These are phyloP conservation scores for Pythium rishiriense DNA, from an alignment of 352 stramenopile genomes.

Conservation along the genomic window DNA sequence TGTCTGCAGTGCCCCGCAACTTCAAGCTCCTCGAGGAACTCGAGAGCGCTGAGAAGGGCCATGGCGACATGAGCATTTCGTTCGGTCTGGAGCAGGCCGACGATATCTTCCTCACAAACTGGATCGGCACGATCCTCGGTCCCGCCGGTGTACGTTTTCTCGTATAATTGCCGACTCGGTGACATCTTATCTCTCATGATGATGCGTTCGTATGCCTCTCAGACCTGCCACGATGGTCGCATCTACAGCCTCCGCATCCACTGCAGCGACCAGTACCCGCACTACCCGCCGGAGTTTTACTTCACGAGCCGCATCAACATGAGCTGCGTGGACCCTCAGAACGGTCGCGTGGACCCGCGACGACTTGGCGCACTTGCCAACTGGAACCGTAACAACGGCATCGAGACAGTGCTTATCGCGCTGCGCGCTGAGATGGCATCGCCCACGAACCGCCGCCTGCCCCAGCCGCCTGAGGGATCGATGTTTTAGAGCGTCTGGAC, in stretches of 20 bases:
- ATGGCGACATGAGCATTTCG: constrained; percentile 93
- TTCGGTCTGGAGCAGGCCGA: constrained; percentile 95
- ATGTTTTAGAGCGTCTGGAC: constrained; percentile 77
- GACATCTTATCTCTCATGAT: neutral
- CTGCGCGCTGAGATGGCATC: constrained; percentile 90
- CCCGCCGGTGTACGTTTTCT: constrained; percentile 87
- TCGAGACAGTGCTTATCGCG: constrained; percentile 89
- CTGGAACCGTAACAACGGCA: constrained; percentile 89
- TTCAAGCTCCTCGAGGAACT: constrained; percentile 95
- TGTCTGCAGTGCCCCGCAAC: constrained; percentile 81
- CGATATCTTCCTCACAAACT: constrained; percentile 98
- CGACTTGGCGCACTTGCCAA: constrained; percentile 65
- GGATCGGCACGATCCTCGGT: constrained; percentile 98
- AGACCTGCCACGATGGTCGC: constrained; percentile 95
- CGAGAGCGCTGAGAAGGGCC: constrained; percentile 91
- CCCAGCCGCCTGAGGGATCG: constrained; percentile 88
- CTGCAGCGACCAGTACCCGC: constrained; percentile 94
- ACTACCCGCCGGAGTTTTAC: constrained; percentile 90
- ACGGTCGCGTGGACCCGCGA: constrained; percentile 78
- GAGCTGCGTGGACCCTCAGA: constrained; percentile 93
- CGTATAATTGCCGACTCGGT: neutral
- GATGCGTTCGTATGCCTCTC: constrained; percentile 1
- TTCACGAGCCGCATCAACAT: constrained; percentile 99
- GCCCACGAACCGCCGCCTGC: constrained; percentile 86
- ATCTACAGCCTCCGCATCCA: constrained; percentile 96